Base-by-base conservation (phyloP, 2,329 filamentous ascomycete genomes). In the Cercospora zeina region DNA sequence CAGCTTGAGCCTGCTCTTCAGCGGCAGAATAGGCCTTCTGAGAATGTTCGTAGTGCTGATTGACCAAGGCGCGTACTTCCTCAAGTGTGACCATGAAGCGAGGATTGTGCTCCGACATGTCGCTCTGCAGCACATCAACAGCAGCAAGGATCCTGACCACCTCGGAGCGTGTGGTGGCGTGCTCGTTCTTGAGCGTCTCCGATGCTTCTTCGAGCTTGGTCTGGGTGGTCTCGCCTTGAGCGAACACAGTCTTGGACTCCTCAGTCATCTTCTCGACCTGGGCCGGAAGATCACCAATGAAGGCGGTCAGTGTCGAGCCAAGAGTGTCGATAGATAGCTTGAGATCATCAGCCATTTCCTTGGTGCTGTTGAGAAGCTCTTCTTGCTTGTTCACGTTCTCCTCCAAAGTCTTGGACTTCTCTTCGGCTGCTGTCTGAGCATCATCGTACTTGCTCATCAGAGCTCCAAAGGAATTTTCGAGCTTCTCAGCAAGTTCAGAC, bases 381-480 rank as follows among this genome's bases (percentile, higher is more conserved):
- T 93, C 85, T 65, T 92, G 87, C 66, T 89, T 85, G 34, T 84
- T 78, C 33, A 90, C 87, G 62, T 89, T 88, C 66, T 89, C 87
- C 69, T 93, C 91, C 58, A 87, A 85, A 34, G 88, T 83, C 67
- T 87, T 87, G 54, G 87, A 84, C 69, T 89, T 89, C 53, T 90
- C 88, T 49, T 96, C 89, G 31, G 91, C 83, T 7, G 86, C 80
- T 19, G 83, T 79, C 71, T 96, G 89, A 65, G 93, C 88, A 64
- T 95, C 91, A 59, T 97, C 93, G 71, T 96, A 96, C 74, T 96
- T 97, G 68, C 83, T 81, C 74, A 96, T 86, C 24, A 99, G 81
- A 67, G 92, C 90, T 62, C 85, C 84, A 68, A 97, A 86, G 73
- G 91, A 92, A 71, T 92, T 89, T 65, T 96, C 86, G 39, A 88